Evolutionary conservation across 139 green algal genomes (phyloP).

Genomic region (Chlorella sorokiniana): DNA sequence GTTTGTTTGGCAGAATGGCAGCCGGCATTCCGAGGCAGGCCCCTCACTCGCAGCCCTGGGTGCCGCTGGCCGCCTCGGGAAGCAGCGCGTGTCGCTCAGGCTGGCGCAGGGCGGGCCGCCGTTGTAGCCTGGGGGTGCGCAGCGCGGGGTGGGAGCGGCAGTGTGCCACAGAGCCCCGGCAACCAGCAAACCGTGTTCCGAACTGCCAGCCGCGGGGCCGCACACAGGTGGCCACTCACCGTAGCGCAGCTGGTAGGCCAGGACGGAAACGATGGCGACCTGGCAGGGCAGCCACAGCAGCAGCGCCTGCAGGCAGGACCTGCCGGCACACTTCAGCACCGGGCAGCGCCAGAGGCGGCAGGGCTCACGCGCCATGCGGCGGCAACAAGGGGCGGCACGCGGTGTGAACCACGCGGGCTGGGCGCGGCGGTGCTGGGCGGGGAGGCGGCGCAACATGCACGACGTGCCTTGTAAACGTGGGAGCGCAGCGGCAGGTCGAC

Average conservation of each 20-base stretch:
- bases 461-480: not conserved
- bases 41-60: not conserved
- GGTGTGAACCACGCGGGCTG: no score
- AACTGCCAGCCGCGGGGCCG: not conserved
- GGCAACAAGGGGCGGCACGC: no score
- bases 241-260: not conserved
- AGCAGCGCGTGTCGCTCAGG: slow-evolving; percentile 1
- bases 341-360: no score
- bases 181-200: not conserved
- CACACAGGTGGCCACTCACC: not conserved
- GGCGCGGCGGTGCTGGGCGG: no score
- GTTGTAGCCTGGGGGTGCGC: not conserved
- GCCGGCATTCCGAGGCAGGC: no score
- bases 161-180: not conserved
- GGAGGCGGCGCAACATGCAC: no score
- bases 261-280: not conserved
- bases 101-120: not conserved
- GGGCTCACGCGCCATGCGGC: no score
- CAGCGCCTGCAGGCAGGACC: not conserved
- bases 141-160: not conserved
- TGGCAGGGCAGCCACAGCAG: slow-evolving; percentile 24
- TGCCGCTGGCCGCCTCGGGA: not conserved
- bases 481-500: not conserved
- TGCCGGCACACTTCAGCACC: not conserved
- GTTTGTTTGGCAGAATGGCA: no score